phyloP scores from a whole-genome alignment of 331 rosid species.

The Pyrus hybrid region DNA sequence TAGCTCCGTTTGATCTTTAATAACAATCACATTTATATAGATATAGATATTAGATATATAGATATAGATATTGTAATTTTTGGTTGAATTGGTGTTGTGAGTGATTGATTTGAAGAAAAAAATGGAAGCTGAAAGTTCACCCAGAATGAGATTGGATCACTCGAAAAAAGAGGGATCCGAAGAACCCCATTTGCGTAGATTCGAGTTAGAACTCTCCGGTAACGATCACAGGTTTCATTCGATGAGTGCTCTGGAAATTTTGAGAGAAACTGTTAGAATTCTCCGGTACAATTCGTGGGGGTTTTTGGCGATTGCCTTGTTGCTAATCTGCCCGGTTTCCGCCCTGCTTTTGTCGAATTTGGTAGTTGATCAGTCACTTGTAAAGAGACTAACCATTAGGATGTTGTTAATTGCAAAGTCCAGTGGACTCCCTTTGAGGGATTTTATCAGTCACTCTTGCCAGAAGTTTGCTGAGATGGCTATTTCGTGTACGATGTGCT shows the following conservation, averaged over 20 bases:
- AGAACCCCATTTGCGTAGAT: conserved; percentile 18
- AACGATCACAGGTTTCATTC: conserved; percentile 34
- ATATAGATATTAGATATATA: background rate
- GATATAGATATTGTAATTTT: too few relatives aligned
- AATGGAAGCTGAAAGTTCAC: conserved; percentile 45
- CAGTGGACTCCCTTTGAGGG: conserved; percentile 80
- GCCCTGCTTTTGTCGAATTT: conserved; percentile 66
- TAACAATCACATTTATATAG: background rate
- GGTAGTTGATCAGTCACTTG: conserved; percentile 52
- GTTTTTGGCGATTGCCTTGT: conserved; percentile 50
- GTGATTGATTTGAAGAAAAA: background rate
- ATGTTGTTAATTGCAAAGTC: conserved; percentile 66
- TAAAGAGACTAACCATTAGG: conserved; percentile 54
- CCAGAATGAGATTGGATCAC: conserved; percentile 45
- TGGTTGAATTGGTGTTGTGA: background rate
- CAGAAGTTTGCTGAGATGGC: conserved; percentile 63
- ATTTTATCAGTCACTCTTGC: conserved; percentile 72
- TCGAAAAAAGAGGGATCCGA: conserved; percentile 44
- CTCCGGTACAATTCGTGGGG: conserved; percentile 74
- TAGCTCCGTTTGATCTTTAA: conserved; percentile 7
- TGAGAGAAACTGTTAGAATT: conserved; percentile 75
- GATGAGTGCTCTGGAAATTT: conserved; percentile 86
- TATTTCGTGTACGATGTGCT: conserved; percentile 50
- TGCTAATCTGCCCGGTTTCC: conserved; percentile 82
- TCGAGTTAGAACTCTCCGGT: conserved; percentile 32